A percentile compares a stretch with the other conserved stretches of the same genome.
These are phyloP conservation scores for Cadophora luteo-olivacea DNA, from an alignment of 2,329 filamentous ascomycete species.

Conservation along the genomic window DNA sequence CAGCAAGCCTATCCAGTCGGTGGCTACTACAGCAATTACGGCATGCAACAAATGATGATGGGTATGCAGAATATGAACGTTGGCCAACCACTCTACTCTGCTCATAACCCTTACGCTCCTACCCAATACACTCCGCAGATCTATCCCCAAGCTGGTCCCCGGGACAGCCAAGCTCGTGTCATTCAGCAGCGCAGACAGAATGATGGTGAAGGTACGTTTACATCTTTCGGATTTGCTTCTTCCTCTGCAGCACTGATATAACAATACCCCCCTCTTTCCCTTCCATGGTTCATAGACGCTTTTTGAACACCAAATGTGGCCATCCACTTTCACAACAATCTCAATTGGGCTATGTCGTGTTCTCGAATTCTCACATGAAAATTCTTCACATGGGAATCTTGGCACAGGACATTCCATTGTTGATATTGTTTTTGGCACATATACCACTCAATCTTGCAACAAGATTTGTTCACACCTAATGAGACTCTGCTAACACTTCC, in stretches of 20 bases:
- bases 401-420: background rate
- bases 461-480: background rate
- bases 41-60: constrained; percentile 68
- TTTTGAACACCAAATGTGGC: background rate
- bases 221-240: constrained; percentile 44
- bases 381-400: background rate
- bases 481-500: constrained; percentile 28
- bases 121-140: constrained; percentile 30
- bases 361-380: background rate
- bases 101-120: constrained; percentile 59
- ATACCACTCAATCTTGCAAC: background rate
- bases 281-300: too few species aligned
- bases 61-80: constrained; percentile 72
- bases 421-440: background rate
- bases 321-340: background rate
- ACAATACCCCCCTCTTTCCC: too few species aligned
- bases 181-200: constrained; percentile 78
- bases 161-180: constrained; percentile 78
- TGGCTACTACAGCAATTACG: constrained; percentile 47
- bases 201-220: constrained; percentile 69
- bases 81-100: constrained; percentile 58
- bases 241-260: background rate
- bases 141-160: constrained; percentile 54
- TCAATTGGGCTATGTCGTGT: background rate
- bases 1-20: constrained; percentile 40